Conservation (phyloP, 2,329 filamentous ascomycete genomes). For the Aspergillus fructus region DNA sequence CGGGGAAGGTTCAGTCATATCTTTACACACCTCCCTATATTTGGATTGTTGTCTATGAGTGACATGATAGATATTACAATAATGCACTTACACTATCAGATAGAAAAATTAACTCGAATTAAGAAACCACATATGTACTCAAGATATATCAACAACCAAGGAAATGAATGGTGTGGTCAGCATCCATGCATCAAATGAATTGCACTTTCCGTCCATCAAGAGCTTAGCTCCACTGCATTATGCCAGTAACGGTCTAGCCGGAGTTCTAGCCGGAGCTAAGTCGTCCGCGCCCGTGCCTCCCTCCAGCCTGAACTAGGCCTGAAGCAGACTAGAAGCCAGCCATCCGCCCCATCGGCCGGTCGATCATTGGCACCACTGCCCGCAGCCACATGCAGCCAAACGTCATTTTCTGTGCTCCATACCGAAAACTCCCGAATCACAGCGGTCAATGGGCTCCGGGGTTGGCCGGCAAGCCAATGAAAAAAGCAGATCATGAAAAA, state of each 20-base stretch:
- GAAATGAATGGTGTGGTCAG: not conserved
- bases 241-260: not conserved
- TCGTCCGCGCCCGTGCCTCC: not conserved
- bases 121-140: not conserved
- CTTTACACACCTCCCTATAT: not conserved
- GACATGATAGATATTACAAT: not conserved
- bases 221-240: slow-evolving; percentile 3
- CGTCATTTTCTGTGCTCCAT: slow-evolving; percentile 31
- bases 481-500: not conserved
- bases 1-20: not conserved
- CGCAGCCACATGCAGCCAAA: slow-evolving; percentile 8
- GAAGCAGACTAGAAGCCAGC: not conserved
- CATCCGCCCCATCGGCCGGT: slow-evolving; percentile 1
- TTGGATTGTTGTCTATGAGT: not conserved
- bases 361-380: slow-evolving; percentile 13
- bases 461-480: slow-evolving; percentile 10
- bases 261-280: not conserved
- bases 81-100: not conserved
- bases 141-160: not conserved
- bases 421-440: slow-evolving; percentile 14
- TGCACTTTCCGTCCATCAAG: not conserved
- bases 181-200: not conserved
- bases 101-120: not conserved
- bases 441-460: not conserved
- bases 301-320: not conserved